phyloP scores from a whole-genome alignment of 129 eudicot species.

The Centella asiatica region DNA sequence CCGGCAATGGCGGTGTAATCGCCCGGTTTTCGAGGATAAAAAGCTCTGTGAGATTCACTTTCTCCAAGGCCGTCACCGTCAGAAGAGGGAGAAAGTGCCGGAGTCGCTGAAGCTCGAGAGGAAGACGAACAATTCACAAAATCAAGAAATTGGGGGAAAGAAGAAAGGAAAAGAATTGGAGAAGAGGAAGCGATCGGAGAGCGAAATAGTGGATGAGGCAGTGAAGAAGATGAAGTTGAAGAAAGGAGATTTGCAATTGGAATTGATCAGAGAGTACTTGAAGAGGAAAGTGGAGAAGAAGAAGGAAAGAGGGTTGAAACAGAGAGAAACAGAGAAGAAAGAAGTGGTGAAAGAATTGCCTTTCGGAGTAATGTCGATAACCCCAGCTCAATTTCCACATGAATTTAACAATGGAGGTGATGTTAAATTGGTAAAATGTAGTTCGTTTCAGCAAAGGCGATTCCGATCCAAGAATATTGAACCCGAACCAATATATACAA shows the following conservation, averaged over 20 bases:
- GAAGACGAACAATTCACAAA: conserved; percentile 8
- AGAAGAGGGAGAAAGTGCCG: conserved; percentile 60
- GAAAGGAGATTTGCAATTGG: conserved; percentile 73
- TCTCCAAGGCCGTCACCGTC: conserved; percentile 62
- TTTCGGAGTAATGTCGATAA: conserved; percentile 64
- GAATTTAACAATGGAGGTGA: conserved; percentile 22
- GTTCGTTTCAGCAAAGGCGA: conserved; percentile 29
- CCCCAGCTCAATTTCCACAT: conserved; percentile 26
- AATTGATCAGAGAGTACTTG: conserved; percentile 61
- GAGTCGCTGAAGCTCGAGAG: conserved; percentile 62
- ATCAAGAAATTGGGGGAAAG: conserved; percentile 12
- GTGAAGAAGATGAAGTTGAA: conserved; percentile 68
- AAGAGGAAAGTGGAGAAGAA: conserved; percentile 69
- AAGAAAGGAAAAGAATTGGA: conserved; percentile 8
- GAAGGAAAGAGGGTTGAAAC: conserved; percentile 36
- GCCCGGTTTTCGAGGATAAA: conserved; percentile 53
- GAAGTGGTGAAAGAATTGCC: conserved; percentile 55
- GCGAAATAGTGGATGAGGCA: conserved; percentile 69
- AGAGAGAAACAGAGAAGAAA: conserved; percentile 12
- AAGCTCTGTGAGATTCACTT: conserved; percentile 75
- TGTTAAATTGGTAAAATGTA: conserved; percentile 40
- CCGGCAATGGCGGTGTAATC: conserved; percentile 76
- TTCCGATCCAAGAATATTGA: conserved; percentile 85
- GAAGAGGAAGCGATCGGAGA: conserved; percentile 21
- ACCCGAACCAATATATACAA: conserved; percentile 48